phyloP scores from a whole-genome alignment of 352 stramenopile genomes.

The Phytophthora foliorum region DNA sequence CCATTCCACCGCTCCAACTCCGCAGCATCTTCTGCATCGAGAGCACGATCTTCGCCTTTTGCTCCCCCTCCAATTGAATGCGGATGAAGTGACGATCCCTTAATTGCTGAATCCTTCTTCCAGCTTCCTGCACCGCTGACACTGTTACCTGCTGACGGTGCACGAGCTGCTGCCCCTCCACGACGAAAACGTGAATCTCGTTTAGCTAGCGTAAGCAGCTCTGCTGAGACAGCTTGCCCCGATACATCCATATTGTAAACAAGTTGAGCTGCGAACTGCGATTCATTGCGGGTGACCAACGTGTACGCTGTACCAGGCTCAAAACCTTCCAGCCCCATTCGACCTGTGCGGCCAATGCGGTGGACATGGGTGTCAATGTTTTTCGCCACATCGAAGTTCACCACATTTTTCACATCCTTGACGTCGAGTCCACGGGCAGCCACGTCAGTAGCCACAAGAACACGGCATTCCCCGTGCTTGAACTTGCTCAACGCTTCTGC shows the following conservation, averaged over 20 bases:
- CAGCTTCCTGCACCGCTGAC: neutral
- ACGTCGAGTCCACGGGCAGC: conserved; percentile 89
- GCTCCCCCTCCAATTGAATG: neutral
- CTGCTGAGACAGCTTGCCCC: conserved; percentile 57
- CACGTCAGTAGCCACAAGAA: conserved; percentile 91
- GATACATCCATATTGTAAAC: conserved; percentile 90
- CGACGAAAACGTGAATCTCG: conserved; percentile 61
- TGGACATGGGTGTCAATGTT: conserved; percentile 94
- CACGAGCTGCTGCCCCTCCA: conserved; percentile 25
- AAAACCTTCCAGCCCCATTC: conserved; percentile 86
- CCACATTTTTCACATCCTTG: conserved; percentile 91
- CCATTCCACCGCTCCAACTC: conserved; percentile 73
- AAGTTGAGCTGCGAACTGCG: conserved; percentile 78
- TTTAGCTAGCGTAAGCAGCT: conserved; percentile 70
- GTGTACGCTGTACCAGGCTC: conserved; percentile 87
- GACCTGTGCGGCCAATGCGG: conserved; percentile 89
- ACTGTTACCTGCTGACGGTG: neutral
- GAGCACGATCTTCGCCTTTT: conserved; percentile 1
- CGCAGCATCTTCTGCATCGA: conserved; percentile 56
- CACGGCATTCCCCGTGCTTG: conserved; percentile 60
- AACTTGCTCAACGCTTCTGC: conserved; percentile 75
- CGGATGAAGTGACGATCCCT: neutral
- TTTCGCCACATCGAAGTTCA: conserved; percentile 94
- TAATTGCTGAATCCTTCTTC: neutral
- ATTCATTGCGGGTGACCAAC: conserved; percentile 77